Conservation (phyloP, 352 stramenopile genomes). For the Phytophthora multivora region DNA sequence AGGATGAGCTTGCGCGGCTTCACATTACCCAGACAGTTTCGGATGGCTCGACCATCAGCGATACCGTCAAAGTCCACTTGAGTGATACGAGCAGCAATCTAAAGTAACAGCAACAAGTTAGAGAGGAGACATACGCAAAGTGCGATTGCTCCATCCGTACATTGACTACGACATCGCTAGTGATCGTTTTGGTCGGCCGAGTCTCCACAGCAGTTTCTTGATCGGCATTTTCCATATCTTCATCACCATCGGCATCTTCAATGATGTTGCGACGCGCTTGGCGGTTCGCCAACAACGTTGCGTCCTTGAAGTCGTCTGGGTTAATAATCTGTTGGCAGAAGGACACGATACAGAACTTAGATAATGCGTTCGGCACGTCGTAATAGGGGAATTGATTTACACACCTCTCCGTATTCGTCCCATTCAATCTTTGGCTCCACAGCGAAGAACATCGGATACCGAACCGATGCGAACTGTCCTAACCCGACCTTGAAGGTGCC, state of each 20-base stretch:
- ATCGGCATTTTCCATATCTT: slow-evolving; percentile 73
- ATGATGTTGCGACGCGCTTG: slow-evolving; percentile 68
- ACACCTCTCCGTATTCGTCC: slow-evolving; percentile 89
- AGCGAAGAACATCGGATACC: slow-evolving; percentile 90
- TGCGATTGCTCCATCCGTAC: slow-evolving; percentile 30
- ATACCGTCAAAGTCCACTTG: slow-evolving; percentile 88
- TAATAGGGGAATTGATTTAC: background rate
- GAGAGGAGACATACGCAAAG: background rate
- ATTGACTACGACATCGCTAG: slow-evolving; percentile 63
- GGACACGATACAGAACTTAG: background rate
- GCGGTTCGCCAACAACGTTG: slow-evolving; percentile 61
- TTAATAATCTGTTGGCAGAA: slow-evolving; percentile 63
- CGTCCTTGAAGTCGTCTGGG: slow-evolving; percentile 85
- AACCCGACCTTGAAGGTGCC: slow-evolving; percentile 88
- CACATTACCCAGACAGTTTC: slow-evolving; percentile 89
- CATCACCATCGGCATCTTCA: slow-evolving; percentile 63
- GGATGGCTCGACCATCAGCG: slow-evolving; percentile 83
- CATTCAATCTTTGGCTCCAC: slow-evolving; percentile 88
- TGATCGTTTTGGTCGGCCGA: slow-evolving; percentile 84
- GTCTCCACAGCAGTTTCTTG: slow-evolving; percentile 63
- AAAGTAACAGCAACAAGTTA: slow-evolving; percentile 7
- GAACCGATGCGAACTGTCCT: slow-evolving; percentile 82
- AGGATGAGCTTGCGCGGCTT: slow-evolving; percentile 90
- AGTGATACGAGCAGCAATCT: slow-evolving; percentile 79
- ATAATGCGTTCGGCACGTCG: background rate